Conservation (phyloP, 2,329 filamentous ascomycete genomes). For the Fusarium floridanum region DNA sequence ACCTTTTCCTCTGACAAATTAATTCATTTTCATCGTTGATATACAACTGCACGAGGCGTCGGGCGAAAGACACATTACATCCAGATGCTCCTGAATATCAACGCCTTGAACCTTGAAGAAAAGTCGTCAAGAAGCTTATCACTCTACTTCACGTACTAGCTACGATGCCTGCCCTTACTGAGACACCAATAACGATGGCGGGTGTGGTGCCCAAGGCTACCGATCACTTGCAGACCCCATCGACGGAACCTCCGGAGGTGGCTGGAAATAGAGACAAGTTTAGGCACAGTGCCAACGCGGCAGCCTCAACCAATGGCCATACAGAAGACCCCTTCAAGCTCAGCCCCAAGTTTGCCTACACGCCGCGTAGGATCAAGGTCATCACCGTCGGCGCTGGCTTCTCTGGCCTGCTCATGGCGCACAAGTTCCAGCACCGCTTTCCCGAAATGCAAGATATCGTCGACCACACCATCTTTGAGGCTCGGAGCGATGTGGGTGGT, state of each 20-base stretch:
- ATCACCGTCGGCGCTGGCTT: constrained; percentile 52
- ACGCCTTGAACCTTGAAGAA: neutral
- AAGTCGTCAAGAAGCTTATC: neutral
- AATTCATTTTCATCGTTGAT: neutral
- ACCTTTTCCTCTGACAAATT: neutral
- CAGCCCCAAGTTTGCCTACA: constrained; percentile 45
- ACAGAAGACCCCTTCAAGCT: constrained; percentile 47
- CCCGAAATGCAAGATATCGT: constrained; percentile 46
- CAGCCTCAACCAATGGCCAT: constrained; percentile 6
- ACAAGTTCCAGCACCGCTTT: constrained; percentile 52
- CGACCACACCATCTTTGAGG: constrained; percentile 50
- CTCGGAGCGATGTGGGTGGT: constrained; percentile 47
- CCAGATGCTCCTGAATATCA: neutral
- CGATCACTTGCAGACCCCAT: constrained; percentile 15
- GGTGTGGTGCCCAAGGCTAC: neutral
- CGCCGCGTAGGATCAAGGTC: constrained; percentile 48
- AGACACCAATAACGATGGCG: constrained; percentile 24
- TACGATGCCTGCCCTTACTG: constrained; percentile 33
- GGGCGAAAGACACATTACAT: neutral
- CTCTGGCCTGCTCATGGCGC: constrained; percentile 51
- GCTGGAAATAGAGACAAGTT: neutral
- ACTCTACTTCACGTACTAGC: neutral
- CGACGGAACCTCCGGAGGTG: constrained; percentile 39
- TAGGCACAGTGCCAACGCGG: neutral
- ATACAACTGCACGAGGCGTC: neutral